phyloP scores from a whole-genome alignment of 345 rosid species.

The Laguncularia racemosa region DNA sequence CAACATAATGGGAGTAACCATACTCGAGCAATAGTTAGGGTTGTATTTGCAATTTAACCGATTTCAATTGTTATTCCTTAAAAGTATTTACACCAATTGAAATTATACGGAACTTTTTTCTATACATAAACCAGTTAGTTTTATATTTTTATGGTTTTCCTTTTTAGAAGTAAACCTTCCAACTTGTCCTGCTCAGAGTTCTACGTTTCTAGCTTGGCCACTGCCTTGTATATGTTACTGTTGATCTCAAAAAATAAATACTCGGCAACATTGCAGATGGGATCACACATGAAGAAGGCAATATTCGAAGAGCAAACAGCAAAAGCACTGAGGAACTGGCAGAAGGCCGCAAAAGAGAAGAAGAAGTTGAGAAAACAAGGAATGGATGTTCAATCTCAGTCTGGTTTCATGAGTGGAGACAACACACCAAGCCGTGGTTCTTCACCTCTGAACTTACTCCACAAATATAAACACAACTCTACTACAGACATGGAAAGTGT shows the following conservation, averaged over 20 bases:
- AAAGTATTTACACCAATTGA: too few relatives aligned
- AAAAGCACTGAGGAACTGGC: constrained; percentile 35
- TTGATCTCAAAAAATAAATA: background rate
- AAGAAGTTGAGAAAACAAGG: constrained; percentile 15
- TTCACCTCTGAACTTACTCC: constrained; percentile 29
- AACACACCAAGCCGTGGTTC: constrained; percentile 24
- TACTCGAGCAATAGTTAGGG: too few relatives aligned
- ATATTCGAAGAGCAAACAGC: constrained; percentile 41
- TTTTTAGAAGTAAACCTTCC: too few relatives aligned
- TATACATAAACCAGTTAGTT: too few relatives aligned
- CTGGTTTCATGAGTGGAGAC: constrained; percentile 23
- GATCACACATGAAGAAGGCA: constrained; percentile 45
- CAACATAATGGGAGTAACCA: too few relatives aligned
- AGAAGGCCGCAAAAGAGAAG: constrained; percentile 32
- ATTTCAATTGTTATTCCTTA: too few relatives aligned
- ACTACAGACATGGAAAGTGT: constrained; percentile 23
- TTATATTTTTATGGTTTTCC: too few relatives aligned
- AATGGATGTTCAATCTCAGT: background rate
- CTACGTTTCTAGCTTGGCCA: too few relatives aligned
- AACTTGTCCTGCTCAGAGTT: too few relatives aligned
- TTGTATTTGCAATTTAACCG: too few relatives aligned
- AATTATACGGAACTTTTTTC: too few relatives aligned
- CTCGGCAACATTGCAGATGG: constrained; percentile 24
- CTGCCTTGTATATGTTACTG: too few relatives aligned
- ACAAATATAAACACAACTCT: constrained; percentile 18